Conservation (phyloP, 1,284 basidiomycete species). For the Leccinum pachyderme region DNA sequence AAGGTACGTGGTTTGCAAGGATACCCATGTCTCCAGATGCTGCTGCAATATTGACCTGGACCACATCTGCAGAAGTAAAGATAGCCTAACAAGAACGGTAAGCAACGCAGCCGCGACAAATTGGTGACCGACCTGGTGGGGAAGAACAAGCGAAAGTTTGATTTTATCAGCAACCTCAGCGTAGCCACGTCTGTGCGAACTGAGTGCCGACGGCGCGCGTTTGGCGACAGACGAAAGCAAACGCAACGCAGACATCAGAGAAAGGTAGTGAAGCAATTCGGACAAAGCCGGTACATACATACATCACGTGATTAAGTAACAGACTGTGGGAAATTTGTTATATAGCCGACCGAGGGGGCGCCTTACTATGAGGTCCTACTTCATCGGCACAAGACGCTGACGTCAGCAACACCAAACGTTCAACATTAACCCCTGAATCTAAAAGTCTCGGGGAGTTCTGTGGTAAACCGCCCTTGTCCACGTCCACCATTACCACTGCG, state of each 20-base stretch:
- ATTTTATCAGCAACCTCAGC: slow-evolving; percentile 88
- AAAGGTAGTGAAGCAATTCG: slow-evolving; percentile 15
- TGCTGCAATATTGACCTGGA: slow-evolving; percentile 92
- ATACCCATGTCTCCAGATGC: slow-evolving; percentile 98
- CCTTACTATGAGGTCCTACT: no score
- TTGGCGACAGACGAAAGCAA: slow-evolving; percentile 63
- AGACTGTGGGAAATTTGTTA: neutral
- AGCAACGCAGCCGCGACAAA: slow-evolving; percentile 6
- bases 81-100: slow-evolving; percentile 59
- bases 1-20: slow-evolving; percentile 93
- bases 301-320: slow-evolving; percentile 23
- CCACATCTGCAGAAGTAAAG: slow-evolving; percentile 83
- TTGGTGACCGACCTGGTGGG: slow-evolving; percentile 77
- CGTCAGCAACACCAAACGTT: no score
- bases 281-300: slow-evolving; percentile 25
- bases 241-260: slow-evolving; percentile 70
- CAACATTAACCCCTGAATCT: no score
- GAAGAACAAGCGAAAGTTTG: slow-evolving; percentile 85
- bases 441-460: no score
- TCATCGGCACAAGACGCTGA: no score
- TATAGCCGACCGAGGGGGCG: neutral
- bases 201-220: slow-evolving; percentile 52
- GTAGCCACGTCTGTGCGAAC: slow-evolving; percentile 73
- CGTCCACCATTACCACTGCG: neutral
- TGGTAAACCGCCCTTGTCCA: neutral